These are phyloP conservation scores for Trichoderma sp. DNA, from an alignment of 2,329 filamentous ascomycete species.

Conservation along the genomic window DNA sequence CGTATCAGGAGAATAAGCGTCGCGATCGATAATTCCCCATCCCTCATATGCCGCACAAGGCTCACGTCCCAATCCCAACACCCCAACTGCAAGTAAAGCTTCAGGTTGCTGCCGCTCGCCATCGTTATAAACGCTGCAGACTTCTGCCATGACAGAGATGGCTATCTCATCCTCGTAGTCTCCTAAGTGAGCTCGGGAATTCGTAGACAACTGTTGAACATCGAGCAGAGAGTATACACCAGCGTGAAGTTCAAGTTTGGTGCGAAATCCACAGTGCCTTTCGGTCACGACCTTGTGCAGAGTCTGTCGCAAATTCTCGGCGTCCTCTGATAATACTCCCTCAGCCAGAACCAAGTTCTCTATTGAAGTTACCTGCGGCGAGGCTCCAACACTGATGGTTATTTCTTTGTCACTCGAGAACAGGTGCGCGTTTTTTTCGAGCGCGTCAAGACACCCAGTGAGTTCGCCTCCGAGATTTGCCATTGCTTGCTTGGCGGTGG, in stretches of 20 bases:
- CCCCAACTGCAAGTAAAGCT: not conserved
- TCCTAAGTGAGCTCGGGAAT: not conserved
- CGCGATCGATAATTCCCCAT: not conserved
- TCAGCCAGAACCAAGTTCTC: not conserved
- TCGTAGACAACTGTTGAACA: not conserved
- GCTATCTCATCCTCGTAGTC: slow-evolving; percentile 1
- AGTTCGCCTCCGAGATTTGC: not conserved
- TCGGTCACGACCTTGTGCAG: not conserved
- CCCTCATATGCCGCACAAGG: not conserved
- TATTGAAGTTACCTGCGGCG: not conserved
- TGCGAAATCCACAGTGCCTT: not conserved
- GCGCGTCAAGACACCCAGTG: not conserved
- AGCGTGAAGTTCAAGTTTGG: not conserved
- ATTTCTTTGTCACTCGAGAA: not conserved
- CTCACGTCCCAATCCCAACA: not conserved
- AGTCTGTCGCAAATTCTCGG: not conserved
- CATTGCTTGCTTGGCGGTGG: not conserved
- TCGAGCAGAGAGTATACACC: not conserved
- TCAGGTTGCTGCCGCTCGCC: not conserved
- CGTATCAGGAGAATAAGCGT: not conserved
- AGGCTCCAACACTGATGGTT: not conserved
- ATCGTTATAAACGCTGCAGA: not conserved
- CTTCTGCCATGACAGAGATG: not conserved
- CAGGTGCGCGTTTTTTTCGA: not conserved
- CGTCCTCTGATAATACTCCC: not conserved